Percentiles rank a stretch among this genome's conserved stretches.
These are phyloP conservation scores for Botrytis hyacinthi DNA, from an alignment of 2,329 filamentous ascomycete species.

Conservation along the genomic window DNA sequence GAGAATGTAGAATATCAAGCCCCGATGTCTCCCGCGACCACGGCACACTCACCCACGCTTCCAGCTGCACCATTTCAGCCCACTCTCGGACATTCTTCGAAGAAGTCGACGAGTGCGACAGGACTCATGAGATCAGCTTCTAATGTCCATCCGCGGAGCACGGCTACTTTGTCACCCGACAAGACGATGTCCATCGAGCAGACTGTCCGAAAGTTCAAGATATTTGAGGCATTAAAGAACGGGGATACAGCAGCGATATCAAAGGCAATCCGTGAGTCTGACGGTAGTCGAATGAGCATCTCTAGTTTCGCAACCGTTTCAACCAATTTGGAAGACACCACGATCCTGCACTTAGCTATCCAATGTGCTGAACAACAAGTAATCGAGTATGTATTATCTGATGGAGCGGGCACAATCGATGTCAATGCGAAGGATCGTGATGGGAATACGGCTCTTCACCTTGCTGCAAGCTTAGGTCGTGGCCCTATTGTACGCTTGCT, in stretches of 20 bases:
- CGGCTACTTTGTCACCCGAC: conserved; percentile 31
- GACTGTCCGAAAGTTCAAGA: conserved; percentile 88
- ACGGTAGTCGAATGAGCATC: conserved; percentile 43
- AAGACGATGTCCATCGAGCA: conserved; percentile 69
- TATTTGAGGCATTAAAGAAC: conserved; percentile 87
- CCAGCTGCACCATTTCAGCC: conserved; percentile 26
- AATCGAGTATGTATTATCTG: conserved; percentile 89
- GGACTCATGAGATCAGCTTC: conserved; percentile 34
- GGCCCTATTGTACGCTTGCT: conserved; percentile 78
- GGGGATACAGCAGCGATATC: conserved; percentile 90
- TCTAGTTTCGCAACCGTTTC: conserved; percentile 40
- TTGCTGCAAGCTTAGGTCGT: conserved; percentile 81
- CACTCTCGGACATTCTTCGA: conserved; percentile 32
- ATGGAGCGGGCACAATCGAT: conserved; percentile 66
- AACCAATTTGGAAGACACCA: conserved; percentile 70
- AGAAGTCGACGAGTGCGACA: conserved; percentile 34
- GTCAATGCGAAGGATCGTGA: conserved; percentile 89
- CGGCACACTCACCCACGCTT: conserved; percentile 30
- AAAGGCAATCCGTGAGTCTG: conserved; percentile 72
- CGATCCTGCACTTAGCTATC: conserved; percentile 87
- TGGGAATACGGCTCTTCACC: conserved; percentile 88
- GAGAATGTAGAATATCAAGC: conserved; percentile 37
- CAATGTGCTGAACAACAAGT: conserved; percentile 93
- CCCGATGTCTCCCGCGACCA: conserved; percentile 32
- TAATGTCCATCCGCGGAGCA: background rate